Percentiles rank a stretch among this genome's conserved stretches.
phyloP scores from a whole-genome alignment of 2,329 filamentous ascomycete genomes.

The Sporothrix phasma region DNA sequence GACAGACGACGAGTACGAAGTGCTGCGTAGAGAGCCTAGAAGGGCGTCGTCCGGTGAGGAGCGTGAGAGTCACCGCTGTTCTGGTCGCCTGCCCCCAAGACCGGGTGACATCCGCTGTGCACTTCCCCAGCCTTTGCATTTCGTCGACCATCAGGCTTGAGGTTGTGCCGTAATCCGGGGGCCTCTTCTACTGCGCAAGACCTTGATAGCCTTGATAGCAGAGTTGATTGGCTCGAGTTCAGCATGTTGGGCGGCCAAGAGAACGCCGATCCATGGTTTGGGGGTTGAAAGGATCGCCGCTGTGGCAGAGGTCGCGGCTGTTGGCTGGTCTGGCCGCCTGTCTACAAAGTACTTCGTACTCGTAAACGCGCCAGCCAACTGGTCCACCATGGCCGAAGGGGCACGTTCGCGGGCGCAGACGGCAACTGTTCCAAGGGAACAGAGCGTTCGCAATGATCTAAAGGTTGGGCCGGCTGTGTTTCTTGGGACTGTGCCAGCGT shows the following conservation, averaged over 20 bases:
- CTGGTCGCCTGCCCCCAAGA: background rate
- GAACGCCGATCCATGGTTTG: background rate
- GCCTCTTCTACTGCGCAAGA: no score
- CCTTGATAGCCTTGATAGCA: no score
- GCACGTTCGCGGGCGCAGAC: background rate
- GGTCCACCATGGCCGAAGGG: no score
- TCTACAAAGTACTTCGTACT: no score
- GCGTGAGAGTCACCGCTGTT: background rate
- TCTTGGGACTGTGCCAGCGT: background rate
- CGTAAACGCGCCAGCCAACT: background rate
- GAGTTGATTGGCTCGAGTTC: background rate
- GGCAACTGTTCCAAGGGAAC: background rate
- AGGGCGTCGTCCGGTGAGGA: background rate
- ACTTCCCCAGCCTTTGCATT: no score
- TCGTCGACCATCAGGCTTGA: no score
- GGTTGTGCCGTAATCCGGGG: no score
- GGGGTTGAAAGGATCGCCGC: background rate
- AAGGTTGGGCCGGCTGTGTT: background rate
- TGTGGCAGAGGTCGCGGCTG: background rate
- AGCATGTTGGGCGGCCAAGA: background rate
- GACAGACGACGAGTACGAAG: no score
- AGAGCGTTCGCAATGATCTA: background rate
- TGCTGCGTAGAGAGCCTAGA: background rate
- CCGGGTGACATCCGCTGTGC: no score
- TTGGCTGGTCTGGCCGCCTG: background rate